A percentile compares a stretch with the other conserved stretches of the same genome.
These are phyloP conservation scores for Lasiosphaeria miniovina DNA, from an alignment of 495 filamentous ascomycete genomes.

Conservation along the genomic window DNA sequence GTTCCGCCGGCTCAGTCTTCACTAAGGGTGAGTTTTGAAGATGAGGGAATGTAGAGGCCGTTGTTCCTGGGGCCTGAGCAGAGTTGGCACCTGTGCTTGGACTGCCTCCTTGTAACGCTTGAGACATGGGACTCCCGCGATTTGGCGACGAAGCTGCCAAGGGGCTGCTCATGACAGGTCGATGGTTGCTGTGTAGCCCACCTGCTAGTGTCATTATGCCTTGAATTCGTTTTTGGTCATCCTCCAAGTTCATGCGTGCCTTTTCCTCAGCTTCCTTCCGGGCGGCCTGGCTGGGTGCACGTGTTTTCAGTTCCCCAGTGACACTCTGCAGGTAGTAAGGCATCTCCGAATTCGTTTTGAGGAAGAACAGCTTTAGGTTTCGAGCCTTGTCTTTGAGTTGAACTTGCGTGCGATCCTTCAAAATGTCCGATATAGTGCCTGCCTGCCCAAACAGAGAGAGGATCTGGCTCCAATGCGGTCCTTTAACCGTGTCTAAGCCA, in stretches of 20 bases:
- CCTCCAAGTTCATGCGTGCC: conserved; percentile 61
- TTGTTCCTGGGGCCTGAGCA: neutral
- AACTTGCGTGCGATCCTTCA: conserved; percentile 92
- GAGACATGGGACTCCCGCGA: conserved; percentile 15
- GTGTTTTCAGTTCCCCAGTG: conserved; percentile 88
- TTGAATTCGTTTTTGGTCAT: conserved; percentile 69
- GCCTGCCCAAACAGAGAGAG: conserved; percentile 81
- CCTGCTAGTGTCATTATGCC: conserved; percentile 56
- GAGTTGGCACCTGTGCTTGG: neutral
- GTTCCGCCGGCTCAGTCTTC: conserved; percentile 25
- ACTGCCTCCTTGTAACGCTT: conserved; percentile 7
- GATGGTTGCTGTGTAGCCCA: conserved; percentile 40
- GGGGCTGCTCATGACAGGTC: conserved; percentile 9
- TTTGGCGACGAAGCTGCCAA: conserved; percentile 14
- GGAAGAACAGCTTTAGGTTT: conserved; percentile 91
- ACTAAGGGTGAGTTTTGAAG: conserved; percentile 23
- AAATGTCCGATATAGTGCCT: conserved; percentile 75
- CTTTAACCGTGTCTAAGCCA: conserved; percentile 85
- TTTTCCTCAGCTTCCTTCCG: conserved; percentile 76
- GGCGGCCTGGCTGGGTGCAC: conserved; percentile 79
- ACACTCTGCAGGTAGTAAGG: conserved; percentile 88
- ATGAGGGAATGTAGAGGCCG: conserved; percentile 7
- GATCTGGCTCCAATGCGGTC: conserved; percentile 95
- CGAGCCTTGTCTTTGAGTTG: conserved; percentile 95
- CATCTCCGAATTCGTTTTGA: conserved; percentile 91